phyloP scores from a whole-genome alignment of 75 land plant species.

The Selaginella moellendorffii region DNA sequence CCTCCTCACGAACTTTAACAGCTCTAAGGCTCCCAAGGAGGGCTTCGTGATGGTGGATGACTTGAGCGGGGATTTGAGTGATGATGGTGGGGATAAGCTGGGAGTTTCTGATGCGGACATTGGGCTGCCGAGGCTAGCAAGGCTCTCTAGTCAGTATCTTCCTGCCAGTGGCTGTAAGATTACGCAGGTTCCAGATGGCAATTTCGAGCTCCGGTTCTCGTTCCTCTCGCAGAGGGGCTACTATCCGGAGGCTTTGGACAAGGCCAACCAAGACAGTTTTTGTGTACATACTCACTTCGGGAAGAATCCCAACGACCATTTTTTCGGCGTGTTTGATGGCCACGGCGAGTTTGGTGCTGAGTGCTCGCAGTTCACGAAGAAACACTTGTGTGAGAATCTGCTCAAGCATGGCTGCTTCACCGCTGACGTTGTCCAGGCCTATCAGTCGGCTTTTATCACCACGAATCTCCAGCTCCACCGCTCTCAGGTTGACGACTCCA shows the following conservation, averaged over 20 bases:
- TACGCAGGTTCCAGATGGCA: conserved; percentile 41
- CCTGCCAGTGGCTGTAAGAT: conserved; percentile 68
- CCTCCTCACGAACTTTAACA: not conserved
- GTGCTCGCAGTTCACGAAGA: conserved; percentile 60
- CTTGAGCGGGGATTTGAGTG: not conserved
- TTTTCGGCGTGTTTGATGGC: conserved; percentile 93
- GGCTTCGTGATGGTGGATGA: not conserved
- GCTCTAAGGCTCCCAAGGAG: conserved; percentile 6
- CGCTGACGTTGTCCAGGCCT: conserved; percentile 51
- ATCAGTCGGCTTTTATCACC: conserved; percentile 32
- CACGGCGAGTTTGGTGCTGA: conserved; percentile 73
- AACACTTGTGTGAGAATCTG: conserved; percentile 39
- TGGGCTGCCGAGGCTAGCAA: conserved; percentile 49
- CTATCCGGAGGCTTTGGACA: conserved; percentile 75
- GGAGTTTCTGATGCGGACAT: conserved; percentile 38
- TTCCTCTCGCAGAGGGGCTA: conserved; percentile 56
- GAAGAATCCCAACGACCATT: conserved; percentile 53
- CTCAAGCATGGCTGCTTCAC: conserved; percentile 22
- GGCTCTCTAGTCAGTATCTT: conserved; percentile 71
- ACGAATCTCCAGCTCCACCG: conserved; percentile 48
- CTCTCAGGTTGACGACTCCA: conserved; percentile 57
- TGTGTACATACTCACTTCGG: conserved; percentile 44
- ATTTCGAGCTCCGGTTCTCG: conserved; percentile 40
- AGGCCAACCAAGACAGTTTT: conserved; percentile 71
- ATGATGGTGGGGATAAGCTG: not conserved